phyloP scores from a whole-genome alignment of 768 basidiomycete genomes.

The Cystofilobasidium macerans region DNA sequence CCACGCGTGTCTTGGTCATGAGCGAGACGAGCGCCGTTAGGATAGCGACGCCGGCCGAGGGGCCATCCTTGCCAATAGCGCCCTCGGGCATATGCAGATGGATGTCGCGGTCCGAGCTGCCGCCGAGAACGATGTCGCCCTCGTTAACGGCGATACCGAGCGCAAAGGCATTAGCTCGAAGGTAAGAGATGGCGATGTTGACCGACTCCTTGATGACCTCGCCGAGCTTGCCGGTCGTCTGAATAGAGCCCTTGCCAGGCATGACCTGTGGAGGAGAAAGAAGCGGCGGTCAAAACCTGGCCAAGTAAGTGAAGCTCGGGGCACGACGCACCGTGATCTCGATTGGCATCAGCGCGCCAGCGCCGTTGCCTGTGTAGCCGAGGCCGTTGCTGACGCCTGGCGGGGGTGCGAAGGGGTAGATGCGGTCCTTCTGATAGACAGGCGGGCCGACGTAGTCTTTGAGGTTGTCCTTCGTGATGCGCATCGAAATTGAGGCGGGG shows the following conservation, averaged over 20 bases:
- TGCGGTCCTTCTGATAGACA: slow-evolving; percentile 77
- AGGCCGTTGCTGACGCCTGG: slow-evolving; percentile 89
- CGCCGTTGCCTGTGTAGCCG: slow-evolving; percentile 92
- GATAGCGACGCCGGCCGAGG: slow-evolving; percentile 90
- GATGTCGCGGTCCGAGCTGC: slow-evolving; percentile 55
- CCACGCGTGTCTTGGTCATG: slow-evolving; percentile 71
- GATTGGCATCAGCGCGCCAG: slow-evolving; percentile 92
- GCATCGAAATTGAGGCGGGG: slow-evolving; percentile 64
- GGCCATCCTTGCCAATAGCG: slow-evolving; percentile 61
- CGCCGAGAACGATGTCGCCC: slow-evolving; percentile 58
- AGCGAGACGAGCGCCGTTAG: slow-evolving; percentile 81
- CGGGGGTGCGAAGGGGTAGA: slow-evolving; percentile 70
- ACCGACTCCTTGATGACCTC: slow-evolving; percentile 96
- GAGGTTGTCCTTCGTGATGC: slow-evolving; percentile 72
- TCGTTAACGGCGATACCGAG: slow-evolving; percentile 68
- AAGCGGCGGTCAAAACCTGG: too few species aligned
- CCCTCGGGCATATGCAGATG: slow-evolving; percentile 98
- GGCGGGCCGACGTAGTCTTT: slow-evolving; percentile 90
- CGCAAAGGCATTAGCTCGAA: slow-evolving; percentile 77
- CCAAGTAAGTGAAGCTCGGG: background rate
- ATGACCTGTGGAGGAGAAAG: slow-evolving; percentile 52
- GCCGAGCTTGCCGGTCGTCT: slow-evolving; percentile 91
- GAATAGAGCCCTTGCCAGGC: slow-evolving; percentile 88
- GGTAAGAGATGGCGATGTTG: slow-evolving; percentile 87
- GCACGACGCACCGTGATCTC: slow-evolving; percentile 68